These are phyloP conservation scores for Oxytropis ochrocephala DNA, from an alignment of 306 rosid genomes.

Conservation along the genomic window DNA sequence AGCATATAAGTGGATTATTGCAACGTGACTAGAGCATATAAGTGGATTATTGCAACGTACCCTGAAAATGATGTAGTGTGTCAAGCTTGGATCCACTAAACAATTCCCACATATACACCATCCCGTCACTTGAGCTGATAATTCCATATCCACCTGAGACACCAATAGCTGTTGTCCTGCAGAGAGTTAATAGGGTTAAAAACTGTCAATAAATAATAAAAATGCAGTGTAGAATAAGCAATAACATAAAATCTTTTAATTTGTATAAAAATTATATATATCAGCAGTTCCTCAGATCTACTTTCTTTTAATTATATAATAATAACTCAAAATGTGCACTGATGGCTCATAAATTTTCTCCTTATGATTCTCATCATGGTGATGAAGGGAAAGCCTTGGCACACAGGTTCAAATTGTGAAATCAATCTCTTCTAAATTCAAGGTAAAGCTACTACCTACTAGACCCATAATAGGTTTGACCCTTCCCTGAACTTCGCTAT, in stretches of 20 bases:
- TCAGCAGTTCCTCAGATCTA: slow-evolving; percentile 9
- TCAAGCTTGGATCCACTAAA: slow-evolving; percentile 58
- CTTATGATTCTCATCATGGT: not conserved
- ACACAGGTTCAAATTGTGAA: not conserved
- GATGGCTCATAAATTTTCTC: not conserved
- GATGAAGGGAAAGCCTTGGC: not conserved
- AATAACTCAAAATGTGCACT: not conserved
- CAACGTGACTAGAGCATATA: not conserved
- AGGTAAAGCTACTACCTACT: not conserved
- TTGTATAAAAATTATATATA: not conserved
- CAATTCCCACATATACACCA: slow-evolving; percentile 66
- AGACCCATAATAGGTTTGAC: not conserved
- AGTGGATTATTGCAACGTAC: slow-evolving; percentile 33
- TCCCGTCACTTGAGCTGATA: slow-evolving; percentile 54
- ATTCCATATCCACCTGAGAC: slow-evolving; percentile 68
- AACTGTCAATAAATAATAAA: not conserved
- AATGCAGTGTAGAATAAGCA: not conserved
- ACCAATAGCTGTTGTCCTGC: slow-evolving; percentile 58
- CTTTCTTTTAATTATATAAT: not conserved
- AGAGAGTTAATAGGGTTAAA: not conserved
- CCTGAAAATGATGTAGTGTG: slow-evolving; percentile 58
- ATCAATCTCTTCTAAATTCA: not conserved
- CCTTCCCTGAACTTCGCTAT: not conserved
- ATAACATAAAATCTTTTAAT: not conserved
- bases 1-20: slow-evolving; percentile 6